Percentiles rank a stretch among this genome's conserved stretches.
phyloP scores from a whole-genome alignment of 1,284 basidiomycete species.

The Phlebopus sp. region DNA sequence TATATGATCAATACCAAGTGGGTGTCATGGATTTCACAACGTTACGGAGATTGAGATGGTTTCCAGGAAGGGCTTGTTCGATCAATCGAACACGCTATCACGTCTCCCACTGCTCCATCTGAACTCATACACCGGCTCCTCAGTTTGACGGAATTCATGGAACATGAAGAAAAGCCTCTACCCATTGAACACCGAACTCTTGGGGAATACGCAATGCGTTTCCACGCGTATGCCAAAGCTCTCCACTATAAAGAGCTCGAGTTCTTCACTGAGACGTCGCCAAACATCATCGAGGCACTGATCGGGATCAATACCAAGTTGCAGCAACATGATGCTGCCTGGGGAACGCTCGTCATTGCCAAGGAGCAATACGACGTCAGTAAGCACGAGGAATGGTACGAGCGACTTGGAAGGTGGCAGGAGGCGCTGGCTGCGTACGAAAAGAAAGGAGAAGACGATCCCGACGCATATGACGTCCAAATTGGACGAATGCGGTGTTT shows the following conservation, averaged over 20 bases:
- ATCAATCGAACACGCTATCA: slow-evolving; percentile 88
- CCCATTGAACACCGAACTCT: slow-evolving; percentile 93
- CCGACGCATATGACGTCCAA: slow-evolving; percentile 69
- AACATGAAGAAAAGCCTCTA: slow-evolving; percentile 96
- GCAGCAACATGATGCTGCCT: slow-evolving; percentile 95
- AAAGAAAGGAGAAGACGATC: slow-evolving; percentile 69
- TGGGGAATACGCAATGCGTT: slow-evolving; percentile 92
- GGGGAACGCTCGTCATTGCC: slow-evolving; percentile 90
- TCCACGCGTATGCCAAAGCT: slow-evolving; percentile 96
- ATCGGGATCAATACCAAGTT: slow-evolving; percentile 98
- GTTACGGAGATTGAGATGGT: slow-evolving; percentile 9
- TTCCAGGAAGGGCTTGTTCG: slow-evolving; percentile 87
- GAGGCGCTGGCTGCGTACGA: slow-evolving; percentile 91
- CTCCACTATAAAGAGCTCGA: slow-evolving; percentile 99
- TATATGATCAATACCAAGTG: slow-evolving; percentile 96
- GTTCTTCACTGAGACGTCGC: slow-evolving; percentile 89
- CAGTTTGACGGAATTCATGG: slow-evolving; percentile 99
- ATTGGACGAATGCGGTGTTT: slow-evolving; percentile 94
- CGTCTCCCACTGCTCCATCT: slow-evolving; percentile 74
- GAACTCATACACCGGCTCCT: slow-evolving; percentile 94
- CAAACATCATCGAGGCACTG: slow-evolving; percentile 89
- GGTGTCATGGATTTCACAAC: slow-evolving; percentile 17
- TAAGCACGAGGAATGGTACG: slow-evolving; percentile 97
- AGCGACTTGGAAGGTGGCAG: slow-evolving; percentile 95
- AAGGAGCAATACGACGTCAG: slow-evolving; percentile 82